Percentiles rank a stretch among this genome's conserved stretches.
phyloP scores from a whole-genome alignment of 1,284 basidiomycete genomes.

The Marasmius tenuissimus region DNA sequence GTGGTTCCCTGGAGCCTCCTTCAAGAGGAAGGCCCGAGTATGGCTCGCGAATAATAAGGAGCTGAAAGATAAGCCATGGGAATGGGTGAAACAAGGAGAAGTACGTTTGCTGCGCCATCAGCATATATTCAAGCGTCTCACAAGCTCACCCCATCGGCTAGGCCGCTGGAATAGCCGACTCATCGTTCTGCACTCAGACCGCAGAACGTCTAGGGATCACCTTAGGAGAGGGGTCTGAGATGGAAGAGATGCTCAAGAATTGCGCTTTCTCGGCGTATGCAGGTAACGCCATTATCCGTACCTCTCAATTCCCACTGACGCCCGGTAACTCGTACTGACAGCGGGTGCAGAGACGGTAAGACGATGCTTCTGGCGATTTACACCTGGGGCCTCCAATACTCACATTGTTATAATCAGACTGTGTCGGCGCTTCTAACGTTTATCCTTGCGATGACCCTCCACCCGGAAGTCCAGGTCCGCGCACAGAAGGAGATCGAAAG shows the following conservation, averaged over 20 bases:
- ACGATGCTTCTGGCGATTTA: background rate
- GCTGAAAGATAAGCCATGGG: background rate
- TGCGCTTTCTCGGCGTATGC: too few species aligned
- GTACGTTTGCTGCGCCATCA: background rate
- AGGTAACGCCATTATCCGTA: too few species aligned
- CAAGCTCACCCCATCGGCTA: too few species aligned
- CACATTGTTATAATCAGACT: constrained; percentile 11
- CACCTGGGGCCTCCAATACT: too few species aligned
- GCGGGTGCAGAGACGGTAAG: constrained; percentile 19
- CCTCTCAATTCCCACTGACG: background rate
- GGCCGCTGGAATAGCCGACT: too few species aligned
- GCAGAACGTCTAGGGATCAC: too few species aligned
- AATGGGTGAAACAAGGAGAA: background rate
- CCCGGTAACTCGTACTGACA: background rate
- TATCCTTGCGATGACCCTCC: constrained; percentile 25
- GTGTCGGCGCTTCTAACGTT: constrained; percentile 22
- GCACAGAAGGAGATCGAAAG: constrained; percentile 34
- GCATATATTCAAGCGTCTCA: background rate
- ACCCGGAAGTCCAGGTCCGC: constrained; percentile 24
- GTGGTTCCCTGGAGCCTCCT: background rate
- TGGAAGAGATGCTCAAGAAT: too few species aligned
- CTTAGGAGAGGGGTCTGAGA: too few species aligned
- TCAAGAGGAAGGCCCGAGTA: background rate
- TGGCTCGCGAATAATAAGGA: background rate
- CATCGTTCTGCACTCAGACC: too few species aligned